Evolutionary conservation across 371 early-diverging fungal genomes (phyloP).

Genomic region (Basidiobolus meristosporus): DNA sequence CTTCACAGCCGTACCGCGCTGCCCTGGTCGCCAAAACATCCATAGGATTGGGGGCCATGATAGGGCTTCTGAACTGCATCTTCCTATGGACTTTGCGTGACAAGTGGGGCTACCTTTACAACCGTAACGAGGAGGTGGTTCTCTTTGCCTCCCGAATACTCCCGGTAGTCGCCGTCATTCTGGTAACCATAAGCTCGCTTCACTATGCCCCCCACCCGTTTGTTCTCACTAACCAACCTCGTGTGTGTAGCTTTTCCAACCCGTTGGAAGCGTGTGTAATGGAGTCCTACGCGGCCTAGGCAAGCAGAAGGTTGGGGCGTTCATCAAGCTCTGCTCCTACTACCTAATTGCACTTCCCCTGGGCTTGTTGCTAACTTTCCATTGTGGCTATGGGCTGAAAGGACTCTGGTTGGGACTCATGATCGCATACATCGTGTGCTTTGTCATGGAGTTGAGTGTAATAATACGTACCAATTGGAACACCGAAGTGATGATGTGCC

Average conservation of each 20-base stretch:
- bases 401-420: conserved; percentile 53
- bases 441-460: no score
- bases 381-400: conserved; percentile 22
- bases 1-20: conserved; percentile 15
- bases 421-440: no score
- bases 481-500: no score
- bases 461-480: no score
- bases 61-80: conserved; percentile 13
- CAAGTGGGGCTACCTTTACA: conserved; percentile 26
- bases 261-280: no score
- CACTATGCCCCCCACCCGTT: conserved; percentile 2
- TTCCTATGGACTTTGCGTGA: conserved; percentile 13
- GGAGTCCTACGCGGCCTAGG: conserved; percentile 55
- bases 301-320: conserved; percentile 42
- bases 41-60: conserved; percentile 17
- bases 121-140: conserved; percentile 44
- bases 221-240: conserved; percentile 9
- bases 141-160: conserved; percentile 39
- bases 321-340: conserved; percentile 38
- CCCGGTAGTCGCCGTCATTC: conserved; percentile 64
- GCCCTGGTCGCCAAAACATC: conserved; percentile 17
- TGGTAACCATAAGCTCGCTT: conserved; percentile 8
- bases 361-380: conserved; percentile 36
- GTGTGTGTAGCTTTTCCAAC: no score
- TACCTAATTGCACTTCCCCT: conserved; percentile 40